Conservation (phyloP, 1,284 basidiomycete genomes). For the Trametes hirsuta region DNA sequence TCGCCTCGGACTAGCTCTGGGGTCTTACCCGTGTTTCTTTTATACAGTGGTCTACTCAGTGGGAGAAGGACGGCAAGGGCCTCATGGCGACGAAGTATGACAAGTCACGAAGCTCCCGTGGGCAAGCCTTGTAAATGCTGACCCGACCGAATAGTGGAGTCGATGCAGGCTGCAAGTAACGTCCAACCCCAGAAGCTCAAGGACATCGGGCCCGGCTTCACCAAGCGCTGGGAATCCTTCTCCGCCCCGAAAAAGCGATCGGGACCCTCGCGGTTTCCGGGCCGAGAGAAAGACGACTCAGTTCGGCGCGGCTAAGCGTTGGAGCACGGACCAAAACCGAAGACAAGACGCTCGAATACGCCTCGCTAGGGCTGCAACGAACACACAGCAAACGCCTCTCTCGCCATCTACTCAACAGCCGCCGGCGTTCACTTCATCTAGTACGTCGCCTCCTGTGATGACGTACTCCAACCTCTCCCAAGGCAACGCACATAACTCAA, state of each 20-base stretch:
- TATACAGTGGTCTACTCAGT: conserved; percentile 42
- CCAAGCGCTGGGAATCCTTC: conserved; percentile 41
- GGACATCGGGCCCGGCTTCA: conserved; percentile 45
- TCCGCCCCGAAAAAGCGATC: conserved; percentile 31
- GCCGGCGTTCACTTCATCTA: conserved; percentile 2
- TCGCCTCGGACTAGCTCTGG: too few relatives aligned
- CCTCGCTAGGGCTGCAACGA: neutral
- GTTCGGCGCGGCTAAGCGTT: too few relatives aligned
- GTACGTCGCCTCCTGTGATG: conserved; percentile 1
- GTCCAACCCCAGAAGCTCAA: conserved; percentile 45
- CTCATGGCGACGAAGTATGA: conserved; percentile 50
- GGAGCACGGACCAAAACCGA: too few relatives aligned
- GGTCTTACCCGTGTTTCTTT: too few relatives aligned
- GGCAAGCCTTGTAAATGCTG: neutral
- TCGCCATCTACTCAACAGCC: neutral
- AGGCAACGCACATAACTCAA: neutral
- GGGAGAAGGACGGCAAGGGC: conserved; percentile 46
- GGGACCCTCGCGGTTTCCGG: too few relatives aligned
- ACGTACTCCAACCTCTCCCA: conserved; percentile 3
- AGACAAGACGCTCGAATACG: too few relatives aligned
- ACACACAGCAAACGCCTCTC: neutral
- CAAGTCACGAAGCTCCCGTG: neutral
- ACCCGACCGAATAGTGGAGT: conserved; percentile 34
- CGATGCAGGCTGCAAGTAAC: conserved; percentile 50
- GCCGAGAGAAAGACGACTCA: too few relatives aligned